These are phyloP conservation scores for Lichina pygmaea DNA, from an alignment of 495 filamentous ascomycete genomes.

Conservation along the genomic window DNA sequence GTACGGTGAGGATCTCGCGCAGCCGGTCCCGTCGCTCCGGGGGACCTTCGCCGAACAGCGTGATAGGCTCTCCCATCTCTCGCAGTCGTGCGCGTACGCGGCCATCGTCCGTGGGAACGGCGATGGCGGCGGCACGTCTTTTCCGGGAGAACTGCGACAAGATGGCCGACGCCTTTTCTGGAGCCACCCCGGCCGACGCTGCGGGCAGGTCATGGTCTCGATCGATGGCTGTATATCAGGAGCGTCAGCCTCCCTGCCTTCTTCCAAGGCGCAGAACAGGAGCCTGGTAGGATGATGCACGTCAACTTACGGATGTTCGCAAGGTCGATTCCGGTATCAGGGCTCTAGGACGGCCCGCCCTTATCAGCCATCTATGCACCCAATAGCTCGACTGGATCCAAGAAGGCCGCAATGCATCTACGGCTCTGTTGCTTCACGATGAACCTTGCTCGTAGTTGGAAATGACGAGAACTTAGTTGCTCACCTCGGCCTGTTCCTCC, in stretches of 20 bases:
- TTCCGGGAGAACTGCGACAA: constrained; percentile 76
- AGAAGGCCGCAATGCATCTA: constrained; percentile 1
- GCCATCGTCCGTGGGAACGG: constrained; percentile 87
- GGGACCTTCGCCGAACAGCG: constrained; percentile 80
- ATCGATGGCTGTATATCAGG: constrained; percentile 33
- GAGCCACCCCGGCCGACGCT: constrained; percentile 44
- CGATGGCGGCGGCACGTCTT: constrained; percentile 62
- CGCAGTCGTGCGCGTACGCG: constrained; percentile 58
- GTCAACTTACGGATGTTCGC: constrained; percentile 46
- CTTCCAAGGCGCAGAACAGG: neutral
- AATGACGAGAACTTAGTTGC: constrained; percentile 6
- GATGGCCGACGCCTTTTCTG: constrained; percentile 71
- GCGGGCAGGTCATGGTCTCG: constrained; percentile 62
- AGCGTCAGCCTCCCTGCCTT: neutral
- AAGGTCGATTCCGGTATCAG: constrained; percentile 46
- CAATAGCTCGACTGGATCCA: neutral
- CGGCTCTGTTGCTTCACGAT: constrained; percentile 2
- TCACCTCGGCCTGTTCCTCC: constrained; percentile 46
- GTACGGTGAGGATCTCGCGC: constrained; percentile 47
- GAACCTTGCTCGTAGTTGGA: constrained; percentile 1
- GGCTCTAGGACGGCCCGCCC: constrained; percentile 16
- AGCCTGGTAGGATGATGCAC: no score
- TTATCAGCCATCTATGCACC: neutral
- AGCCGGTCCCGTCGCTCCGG: constrained; percentile 68
- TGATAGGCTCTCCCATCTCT: constrained; percentile 73